Conservation (phyloP, 495 filamentous ascomycete species). For the Neurospora sp. region DNA sequence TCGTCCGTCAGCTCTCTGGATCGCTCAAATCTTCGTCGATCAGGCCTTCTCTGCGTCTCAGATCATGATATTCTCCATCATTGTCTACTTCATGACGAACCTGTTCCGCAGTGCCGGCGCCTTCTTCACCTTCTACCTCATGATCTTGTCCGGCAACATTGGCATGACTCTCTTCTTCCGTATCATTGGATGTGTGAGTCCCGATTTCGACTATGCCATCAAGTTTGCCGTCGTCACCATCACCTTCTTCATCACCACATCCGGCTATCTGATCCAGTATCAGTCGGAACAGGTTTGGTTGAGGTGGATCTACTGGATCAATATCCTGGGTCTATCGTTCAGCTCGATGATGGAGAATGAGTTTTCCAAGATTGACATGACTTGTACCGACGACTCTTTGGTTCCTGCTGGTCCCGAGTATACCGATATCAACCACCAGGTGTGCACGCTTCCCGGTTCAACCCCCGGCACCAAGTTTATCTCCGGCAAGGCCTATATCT, state of each 20-base stretch:
- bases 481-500: slow-evolving; percentile 52
- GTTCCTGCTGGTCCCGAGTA: slow-evolving; percentile 58
- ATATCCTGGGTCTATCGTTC: slow-evolving; percentile 66
- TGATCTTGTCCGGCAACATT: slow-evolving; percentile 61
- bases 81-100: slow-evolving; percentile 74
- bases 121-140: slow-evolving; percentile 70
- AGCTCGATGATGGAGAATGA: slow-evolving; percentile 75
- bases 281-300: slow-evolving; percentile 61
- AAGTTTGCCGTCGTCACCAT: slow-evolving; percentile 70
- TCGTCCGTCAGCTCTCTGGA: slow-evolving; percentile 66
- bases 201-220: slow-evolving; percentile 78
- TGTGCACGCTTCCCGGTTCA: slow-evolving; percentile 63
- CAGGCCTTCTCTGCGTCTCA: slow-evolving; percentile 56
- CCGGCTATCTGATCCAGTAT: slow-evolving; percentile 72
- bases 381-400: slow-evolving; percentile 52
- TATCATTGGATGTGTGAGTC: slow-evolving; percentile 66
- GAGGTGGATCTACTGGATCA: slow-evolving; percentile 75
- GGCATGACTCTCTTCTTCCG: slow-evolving; percentile 75
- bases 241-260: slow-evolving; percentile 67
- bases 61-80: slow-evolving; percentile 61
- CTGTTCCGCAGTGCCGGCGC: slow-evolving; percentile 56
- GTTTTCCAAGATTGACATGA: slow-evolving; percentile 53
- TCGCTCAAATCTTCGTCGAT: slow-evolving; percentile 73
- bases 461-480: slow-evolving; percentile 50
- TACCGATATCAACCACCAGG: slow-evolving; percentile 56